Evolutionary conservation across 2,329 filamentous ascomycete species (phyloP).

Genomic region (Curvularia lunata): DNA sequence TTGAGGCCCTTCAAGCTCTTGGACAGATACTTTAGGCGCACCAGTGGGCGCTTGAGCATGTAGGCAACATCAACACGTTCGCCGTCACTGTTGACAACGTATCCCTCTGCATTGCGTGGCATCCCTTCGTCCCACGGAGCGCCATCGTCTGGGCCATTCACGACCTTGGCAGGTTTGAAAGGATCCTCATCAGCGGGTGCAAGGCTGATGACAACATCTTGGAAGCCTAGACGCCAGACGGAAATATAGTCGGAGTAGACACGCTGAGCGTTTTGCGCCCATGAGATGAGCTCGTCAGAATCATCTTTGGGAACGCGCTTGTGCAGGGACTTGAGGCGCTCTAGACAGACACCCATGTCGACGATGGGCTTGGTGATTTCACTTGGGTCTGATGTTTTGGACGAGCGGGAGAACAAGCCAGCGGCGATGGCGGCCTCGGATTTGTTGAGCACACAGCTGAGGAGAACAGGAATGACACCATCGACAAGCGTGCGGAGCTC

Average conservation of each 20-base stretch:
- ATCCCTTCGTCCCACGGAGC: constrained; percentile 62
- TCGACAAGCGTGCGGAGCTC: constrained; percentile 93
- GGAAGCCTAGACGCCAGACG: constrained; percentile 91
- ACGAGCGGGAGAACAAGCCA: constrained; percentile 69
- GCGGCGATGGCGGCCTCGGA: constrained; percentile 68
- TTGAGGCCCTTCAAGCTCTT: constrained; percentile 79
- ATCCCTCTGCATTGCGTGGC: constrained; percentile 64
- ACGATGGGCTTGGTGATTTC: constrained; percentile 85
- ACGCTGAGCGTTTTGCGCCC: constrained; percentile 78
- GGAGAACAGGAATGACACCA: constrained; percentile 89
- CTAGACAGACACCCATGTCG: constrained; percentile 89
- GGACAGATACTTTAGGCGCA: constrained; percentile 84
- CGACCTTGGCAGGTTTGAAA: constrained; percentile 55
- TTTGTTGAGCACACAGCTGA: constrained; percentile 81
- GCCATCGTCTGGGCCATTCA: constrained; percentile 54
- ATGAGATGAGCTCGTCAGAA: constrained; percentile 73
- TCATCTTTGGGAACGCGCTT: constrained; percentile 78
- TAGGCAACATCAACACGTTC: constrained; percentile 94
- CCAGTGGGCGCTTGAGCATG: constrained; percentile 84
- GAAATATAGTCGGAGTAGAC: constrained; percentile 86
- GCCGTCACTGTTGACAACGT: constrained; percentile 73
- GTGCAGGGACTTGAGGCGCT: constrained; percentile 81
- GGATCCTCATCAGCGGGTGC: constrained; percentile 72
- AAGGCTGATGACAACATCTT: constrained; percentile 92
- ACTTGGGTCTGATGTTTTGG: constrained; percentile 62